Conservation (phyloP, 2,329 filamentous ascomycete species). For the Penicillium capsulatum region DNA sequence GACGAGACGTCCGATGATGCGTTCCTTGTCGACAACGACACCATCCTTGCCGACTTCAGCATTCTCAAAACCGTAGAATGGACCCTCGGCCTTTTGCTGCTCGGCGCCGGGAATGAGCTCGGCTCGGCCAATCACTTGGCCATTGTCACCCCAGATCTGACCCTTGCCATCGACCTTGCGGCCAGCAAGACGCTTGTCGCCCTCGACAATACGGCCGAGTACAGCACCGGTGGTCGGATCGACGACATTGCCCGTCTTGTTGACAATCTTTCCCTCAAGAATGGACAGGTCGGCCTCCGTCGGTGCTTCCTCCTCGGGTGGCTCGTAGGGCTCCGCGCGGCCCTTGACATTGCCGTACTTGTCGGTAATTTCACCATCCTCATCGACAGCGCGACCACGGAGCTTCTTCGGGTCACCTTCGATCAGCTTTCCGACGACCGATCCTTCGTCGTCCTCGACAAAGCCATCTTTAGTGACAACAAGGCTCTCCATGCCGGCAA, state of each 20-base stretch:
- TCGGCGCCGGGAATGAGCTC: constrained; percentile 52
- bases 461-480: constrained; percentile 56
- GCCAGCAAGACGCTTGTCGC: constrained; percentile 55
- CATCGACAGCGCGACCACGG: constrained; percentile 69
- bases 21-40: constrained; percentile 48
- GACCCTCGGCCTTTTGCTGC: constrained; percentile 49
- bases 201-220: constrained; percentile 55
- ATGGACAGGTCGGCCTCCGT: constrained; percentile 53
- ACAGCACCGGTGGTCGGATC: constrained; percentile 54
- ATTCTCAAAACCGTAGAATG: constrained; percentile 58
- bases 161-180: constrained; percentile 61
- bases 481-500: constrained; percentile 55
- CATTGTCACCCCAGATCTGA: constrained; percentile 61
- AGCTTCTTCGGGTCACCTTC: constrained; percentile 69
- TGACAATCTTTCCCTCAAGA: constrained; percentile 60
- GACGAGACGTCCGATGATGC: constrained; percentile 52
- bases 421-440: constrained; percentile 67
- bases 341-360: constrained; percentile 64
- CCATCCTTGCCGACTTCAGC: constrained; percentile 57
- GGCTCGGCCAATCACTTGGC: constrained; percentile 57
- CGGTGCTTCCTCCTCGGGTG: constrained; percentile 38
- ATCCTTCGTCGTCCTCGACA: constrained; percentile 71
- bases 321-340: constrained; percentile 54
- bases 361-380: constrained; percentile 78
- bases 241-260: constrained; percentile 61